Conservation (phyloP, 2,329 filamentous ascomycete genomes). For the Neonectria coccinea region DNA sequence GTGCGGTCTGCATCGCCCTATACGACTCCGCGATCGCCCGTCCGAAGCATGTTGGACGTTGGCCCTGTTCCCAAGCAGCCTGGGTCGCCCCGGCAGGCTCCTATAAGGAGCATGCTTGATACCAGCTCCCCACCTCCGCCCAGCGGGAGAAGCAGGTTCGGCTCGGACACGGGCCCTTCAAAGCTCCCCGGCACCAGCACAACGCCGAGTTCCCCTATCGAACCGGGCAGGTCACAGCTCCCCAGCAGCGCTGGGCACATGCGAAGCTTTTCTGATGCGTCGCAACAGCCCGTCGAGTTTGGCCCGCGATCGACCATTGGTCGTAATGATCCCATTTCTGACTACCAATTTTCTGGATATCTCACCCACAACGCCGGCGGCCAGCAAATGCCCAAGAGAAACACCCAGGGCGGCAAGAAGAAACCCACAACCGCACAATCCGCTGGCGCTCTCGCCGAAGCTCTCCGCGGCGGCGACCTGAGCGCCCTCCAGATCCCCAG, state of each 20-base stretch:
- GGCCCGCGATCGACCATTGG: constrained; percentile 48
- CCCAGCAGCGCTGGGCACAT: constrained; percentile 41
- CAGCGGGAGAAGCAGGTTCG: constrained; percentile 65
- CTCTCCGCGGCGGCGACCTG: constrained; percentile 65
- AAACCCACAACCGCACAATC: constrained; percentile 42
- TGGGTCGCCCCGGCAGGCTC: constrained; percentile 61
- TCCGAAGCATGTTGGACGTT: constrained; percentile 63
- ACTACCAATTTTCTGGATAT: constrained; percentile 73
- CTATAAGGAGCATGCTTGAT: constrained; percentile 67
- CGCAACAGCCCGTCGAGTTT: constrained; percentile 60
- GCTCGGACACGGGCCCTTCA: constrained; percentile 56
- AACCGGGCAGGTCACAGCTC: constrained; percentile 36
- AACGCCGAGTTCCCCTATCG: constrained; percentile 50
- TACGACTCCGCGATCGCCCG: constrained; percentile 71
- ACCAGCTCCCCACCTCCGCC: constrained; percentile 54
- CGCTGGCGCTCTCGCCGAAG: constrained; percentile 61
- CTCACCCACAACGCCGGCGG: constrained; percentile 64
- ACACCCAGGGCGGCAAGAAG: constrained; percentile 57
- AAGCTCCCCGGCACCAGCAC: constrained; percentile 48
- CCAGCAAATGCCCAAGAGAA: constrained; percentile 63
- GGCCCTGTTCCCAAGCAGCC: constrained; percentile 36
- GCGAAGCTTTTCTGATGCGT: constrained; percentile 68
- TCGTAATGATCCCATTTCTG: constrained; percentile 59
- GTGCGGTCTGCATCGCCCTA: constrained; percentile 66
- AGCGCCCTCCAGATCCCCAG: constrained; percentile 62